Evolutionary conservation across 2,329 filamentous ascomycete genomes (phyloP).

Genomic region (Ophiocordyceps camponoti-leonardi): DNA sequence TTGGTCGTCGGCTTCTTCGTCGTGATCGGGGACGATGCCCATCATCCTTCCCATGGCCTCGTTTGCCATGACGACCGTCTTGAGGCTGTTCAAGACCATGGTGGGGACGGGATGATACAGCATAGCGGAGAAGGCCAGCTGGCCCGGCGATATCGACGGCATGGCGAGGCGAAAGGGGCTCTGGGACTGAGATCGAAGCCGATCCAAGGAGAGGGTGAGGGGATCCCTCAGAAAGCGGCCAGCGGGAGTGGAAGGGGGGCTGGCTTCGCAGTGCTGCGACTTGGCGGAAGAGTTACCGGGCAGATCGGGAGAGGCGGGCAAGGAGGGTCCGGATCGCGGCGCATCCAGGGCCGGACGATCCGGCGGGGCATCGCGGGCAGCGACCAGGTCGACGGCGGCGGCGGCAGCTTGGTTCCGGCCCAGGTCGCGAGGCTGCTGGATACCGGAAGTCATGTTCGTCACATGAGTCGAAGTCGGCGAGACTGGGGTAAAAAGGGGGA

Average conservation of each 20-base stretch:
- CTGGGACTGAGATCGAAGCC: conserved; percentile 16
- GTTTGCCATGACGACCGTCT: conserved; percentile 57
- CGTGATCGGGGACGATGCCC: conserved; percentile 31
- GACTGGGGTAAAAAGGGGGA: not conserved
- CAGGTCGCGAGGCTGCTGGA: conserved; percentile 12
- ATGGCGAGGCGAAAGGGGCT: conserved; percentile 24
- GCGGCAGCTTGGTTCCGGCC: conserved; percentile 11
- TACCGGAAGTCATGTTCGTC: conserved; percentile 14
- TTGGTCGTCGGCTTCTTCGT: conserved; percentile 19
- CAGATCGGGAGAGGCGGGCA: not conserved
- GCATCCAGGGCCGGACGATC: not conserved
- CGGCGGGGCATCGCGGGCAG: conserved; percentile 7
- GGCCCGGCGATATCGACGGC: conserved; percentile 29
- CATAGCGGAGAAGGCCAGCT: conserved; percentile 49
- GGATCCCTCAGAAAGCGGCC: conserved; percentile 19
- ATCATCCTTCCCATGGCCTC: conserved; percentile 58
- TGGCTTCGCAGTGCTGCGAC: conserved; percentile 7
- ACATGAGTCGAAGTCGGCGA: conserved; percentile 3
- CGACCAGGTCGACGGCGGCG: conserved; percentile 1
- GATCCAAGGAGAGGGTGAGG: conserved; percentile 5
- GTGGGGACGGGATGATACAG: conserved; percentile 60
- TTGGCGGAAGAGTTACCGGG: not conserved
- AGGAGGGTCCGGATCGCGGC: not conserved
- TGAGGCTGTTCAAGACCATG: conserved; percentile 48
- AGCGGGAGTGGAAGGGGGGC: conserved; percentile 8